These are phyloP conservation scores for Colletotrichum spinosum DNA, from an alignment of 2,329 filamentous ascomycete species.

Conservation along the genomic window DNA sequence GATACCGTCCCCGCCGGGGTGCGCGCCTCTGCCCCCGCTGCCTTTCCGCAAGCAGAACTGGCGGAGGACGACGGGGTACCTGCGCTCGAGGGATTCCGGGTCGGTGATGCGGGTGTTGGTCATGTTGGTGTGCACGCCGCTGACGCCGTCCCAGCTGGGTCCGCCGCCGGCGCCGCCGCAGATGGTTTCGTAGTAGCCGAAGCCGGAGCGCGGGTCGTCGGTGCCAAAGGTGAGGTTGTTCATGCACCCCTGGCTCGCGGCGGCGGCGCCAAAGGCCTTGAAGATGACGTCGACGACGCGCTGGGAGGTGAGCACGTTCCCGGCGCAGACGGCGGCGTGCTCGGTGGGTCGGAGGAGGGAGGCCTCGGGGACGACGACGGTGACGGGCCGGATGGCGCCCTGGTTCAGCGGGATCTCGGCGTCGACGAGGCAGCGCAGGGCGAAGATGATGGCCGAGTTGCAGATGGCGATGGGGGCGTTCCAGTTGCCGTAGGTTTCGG, in stretches of 20 bases:
- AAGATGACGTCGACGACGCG: slow-evolving; percentile 74
- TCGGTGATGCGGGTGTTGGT: slow-evolving; percentile 89
- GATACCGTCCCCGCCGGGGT: slow-evolving; percentile 74
- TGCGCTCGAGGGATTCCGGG: slow-evolving; percentile 80
- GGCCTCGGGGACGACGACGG: slow-evolving; percentile 77
- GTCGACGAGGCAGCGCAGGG: slow-evolving; percentile 47
- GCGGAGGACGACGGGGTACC: slow-evolving; percentile 79
- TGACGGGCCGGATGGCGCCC: slow-evolving; percentile 78
- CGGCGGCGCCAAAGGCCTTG: slow-evolving; percentile 79
- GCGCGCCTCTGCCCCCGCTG: slow-evolving; percentile 72
- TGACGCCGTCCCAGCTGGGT: slow-evolving; percentile 77
- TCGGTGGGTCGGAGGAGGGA: slow-evolving; percentile 49
- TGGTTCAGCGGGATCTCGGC: slow-evolving; percentile 50
- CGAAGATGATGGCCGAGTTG: slow-evolving; percentile 49
- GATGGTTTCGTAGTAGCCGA: slow-evolving; percentile 91
- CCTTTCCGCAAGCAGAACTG: slow-evolving; percentile 75
- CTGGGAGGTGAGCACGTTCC: slow-evolving; percentile 49
- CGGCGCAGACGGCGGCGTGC: slow-evolving; percentile 48
- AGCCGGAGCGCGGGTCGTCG: slow-evolving; percentile 65
- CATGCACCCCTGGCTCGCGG: slow-evolving; percentile 81
- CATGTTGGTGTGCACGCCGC: slow-evolving; percentile 84
- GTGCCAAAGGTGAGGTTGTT: slow-evolving; percentile 87
- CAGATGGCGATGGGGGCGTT: slow-evolving; percentile 47
- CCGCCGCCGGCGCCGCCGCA: slow-evolving; percentile 82
- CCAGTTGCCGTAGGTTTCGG: slow-evolving; percentile 46